Conservation (phyloP, 2,329 filamentous ascomycete genomes). For the Hymenotorrendiella dingleyae region DNA sequence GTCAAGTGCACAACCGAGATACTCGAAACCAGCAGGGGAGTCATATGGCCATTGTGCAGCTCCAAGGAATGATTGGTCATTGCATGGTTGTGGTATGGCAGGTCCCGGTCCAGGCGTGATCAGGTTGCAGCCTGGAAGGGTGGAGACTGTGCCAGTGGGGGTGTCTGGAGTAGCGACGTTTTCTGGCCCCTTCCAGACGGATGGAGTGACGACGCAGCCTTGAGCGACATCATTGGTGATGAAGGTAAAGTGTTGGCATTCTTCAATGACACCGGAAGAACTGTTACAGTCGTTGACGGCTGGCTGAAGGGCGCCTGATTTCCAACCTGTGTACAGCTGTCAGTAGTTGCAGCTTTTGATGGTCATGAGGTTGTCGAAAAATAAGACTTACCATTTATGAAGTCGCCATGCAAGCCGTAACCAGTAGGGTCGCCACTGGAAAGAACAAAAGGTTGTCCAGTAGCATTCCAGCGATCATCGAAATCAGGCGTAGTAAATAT, state of each 20-base stretch:
- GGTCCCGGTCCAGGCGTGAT: constrained; percentile 21
- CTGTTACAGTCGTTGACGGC: constrained; percentile 45
- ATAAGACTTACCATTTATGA: constrained; percentile 50
- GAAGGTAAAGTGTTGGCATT: constrained; percentile 40
- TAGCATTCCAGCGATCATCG: constrained; percentile 39
- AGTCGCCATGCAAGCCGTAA: constrained; percentile 52
- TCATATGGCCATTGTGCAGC: constrained; percentile 39
- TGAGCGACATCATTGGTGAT: constrained; percentile 47
- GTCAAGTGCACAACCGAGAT: constrained; percentile 57
- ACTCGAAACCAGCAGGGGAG: constrained; percentile 45
- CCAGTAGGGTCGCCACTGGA: constrained; percentile 45
- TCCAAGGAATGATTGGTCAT: constrained; percentile 42
- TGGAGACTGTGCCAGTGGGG: constrained; percentile 38
- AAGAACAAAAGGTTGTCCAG: constrained; percentile 47
- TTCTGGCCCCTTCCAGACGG: too few species aligned
- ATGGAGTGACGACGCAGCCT: constrained; percentile 43
- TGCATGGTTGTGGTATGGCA: constrained; percentile 37
- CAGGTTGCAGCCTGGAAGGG: constrained; percentile 51
- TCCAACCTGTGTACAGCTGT: constrained; percentile 32
- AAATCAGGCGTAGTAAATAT: constrained; percentile 48
- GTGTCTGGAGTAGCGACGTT: too few species aligned
- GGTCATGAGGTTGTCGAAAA: too few species aligned
- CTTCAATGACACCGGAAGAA: constrained; percentile 37
- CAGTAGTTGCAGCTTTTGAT: too few species aligned
- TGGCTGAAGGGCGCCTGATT: constrained; percentile 41